Evolutionary conservation across 805 yeast species (phyloP), one percentile per base, ranked within the genome.

Genomic region (Lipomyces kockii): DNA sequence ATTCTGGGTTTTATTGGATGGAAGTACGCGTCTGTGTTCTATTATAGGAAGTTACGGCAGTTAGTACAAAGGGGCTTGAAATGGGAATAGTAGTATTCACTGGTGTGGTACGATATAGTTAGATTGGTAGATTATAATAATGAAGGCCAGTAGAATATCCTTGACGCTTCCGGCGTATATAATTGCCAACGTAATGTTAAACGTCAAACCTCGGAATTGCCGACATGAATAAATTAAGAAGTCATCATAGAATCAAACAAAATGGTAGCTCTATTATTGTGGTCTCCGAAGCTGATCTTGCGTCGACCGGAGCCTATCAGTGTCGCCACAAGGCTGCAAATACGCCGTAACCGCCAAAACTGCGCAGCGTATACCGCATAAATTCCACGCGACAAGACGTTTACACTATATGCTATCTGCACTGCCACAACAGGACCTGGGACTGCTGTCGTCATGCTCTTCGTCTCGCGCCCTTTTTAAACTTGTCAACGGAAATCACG

Each of bases 1-100:
- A 58, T 69, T 12, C 56, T 69, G 11, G 70, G 70, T 3, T 49
- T 69, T 12, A 9, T 69, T 2, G 67, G 72, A 2, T 69, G 68
- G 68, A 67, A 58, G 32, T 67, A 60, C 58, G 68, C 58, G 12
- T 63, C 72, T 3, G 39, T 54, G 6, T 20, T 53, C 63, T 65
- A 62, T 34, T 68, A 68, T 39, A 39, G 49, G 43, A 60, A 55
- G 65, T 56, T 68, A 14, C 64, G 69, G 37, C 25, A 54, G 46
- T 49, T 66, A 17, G 62, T 61, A 5, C 8, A 3, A 14, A 43
- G 22, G 20, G 59, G 9, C 9, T 43, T 43, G 9, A 43, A 43
- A 43, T 2, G 49, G 20, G 49, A 43, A 43, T 43, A 43, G 49
- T 3, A 43, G 20, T 43, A n/a, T 43, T 43, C 20, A 1, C 20